Evolutionary conservation across 2,329 filamentous ascomycete genomes (phyloP).

Genomic region (Huntiella bhutanensis): DNA sequence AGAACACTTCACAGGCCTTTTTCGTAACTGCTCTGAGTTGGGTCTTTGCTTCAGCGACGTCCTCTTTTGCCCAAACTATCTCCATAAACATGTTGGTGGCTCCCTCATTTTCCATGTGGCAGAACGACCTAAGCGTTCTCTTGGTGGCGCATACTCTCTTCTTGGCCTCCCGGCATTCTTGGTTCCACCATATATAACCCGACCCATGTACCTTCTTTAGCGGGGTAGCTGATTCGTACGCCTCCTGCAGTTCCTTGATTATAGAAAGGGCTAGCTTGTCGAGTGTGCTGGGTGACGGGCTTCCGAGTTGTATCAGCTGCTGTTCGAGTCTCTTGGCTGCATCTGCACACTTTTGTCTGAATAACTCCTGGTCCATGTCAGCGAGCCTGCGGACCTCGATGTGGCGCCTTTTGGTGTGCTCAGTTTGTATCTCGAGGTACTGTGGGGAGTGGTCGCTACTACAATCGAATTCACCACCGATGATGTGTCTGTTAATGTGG

Average conservation of each 20-base stretch:
- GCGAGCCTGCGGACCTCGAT: not conserved
- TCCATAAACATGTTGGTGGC: not conserved
- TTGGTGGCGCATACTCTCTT: not conserved
- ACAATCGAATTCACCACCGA: not conserved
- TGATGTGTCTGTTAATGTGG: not conserved
- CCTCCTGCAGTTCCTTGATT: not conserved
- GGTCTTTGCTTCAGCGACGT: not conserved
- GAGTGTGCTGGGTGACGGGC: not conserved
- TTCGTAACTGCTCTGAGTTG: not conserved
- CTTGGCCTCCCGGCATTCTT: not conserved
- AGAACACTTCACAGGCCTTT: not conserved
- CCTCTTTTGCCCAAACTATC: not conserved
- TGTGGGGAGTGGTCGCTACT: slow-evolving; percentile 5
- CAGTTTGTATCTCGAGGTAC: not conserved
- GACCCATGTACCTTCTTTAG: not conserved
- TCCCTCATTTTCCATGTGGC: not conserved
- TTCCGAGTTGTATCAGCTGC: not conserved
- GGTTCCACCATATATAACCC: not conserved
- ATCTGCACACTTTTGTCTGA: not conserved
- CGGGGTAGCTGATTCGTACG: not conserved
- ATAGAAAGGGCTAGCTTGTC: not conserved
- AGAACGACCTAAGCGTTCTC: not conserved
- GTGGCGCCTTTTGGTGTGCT: not conserved
- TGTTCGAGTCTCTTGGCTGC: not conserved
- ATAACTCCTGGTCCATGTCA: not conserved